These are phyloP conservation scores for Polyplosphaeria fusca DNA, from an alignment of 495 filamentous ascomycete genomes.

Conservation along the genomic window DNA sequence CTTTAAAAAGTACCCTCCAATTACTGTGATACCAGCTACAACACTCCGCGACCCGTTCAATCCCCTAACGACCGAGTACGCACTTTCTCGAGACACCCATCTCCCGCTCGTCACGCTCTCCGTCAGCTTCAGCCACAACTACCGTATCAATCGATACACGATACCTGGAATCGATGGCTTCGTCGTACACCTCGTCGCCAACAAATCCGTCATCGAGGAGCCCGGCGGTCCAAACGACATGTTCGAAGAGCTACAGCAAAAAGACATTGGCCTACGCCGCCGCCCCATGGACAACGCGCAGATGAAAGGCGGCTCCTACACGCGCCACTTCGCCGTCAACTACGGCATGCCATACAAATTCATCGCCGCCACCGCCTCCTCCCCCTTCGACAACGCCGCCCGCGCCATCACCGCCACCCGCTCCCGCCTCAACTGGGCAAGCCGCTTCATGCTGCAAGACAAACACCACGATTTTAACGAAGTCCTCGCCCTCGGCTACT, in stretches of 20 bases:
- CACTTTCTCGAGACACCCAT: slow-evolving; percentile 22
- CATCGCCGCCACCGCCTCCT: slow-evolving; percentile 63
- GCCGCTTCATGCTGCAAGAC: slow-evolving; percentile 43
- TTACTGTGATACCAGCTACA: slow-evolving; percentile 42
- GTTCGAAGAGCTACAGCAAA: slow-evolving; percentile 57
- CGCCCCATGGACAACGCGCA: neutral
- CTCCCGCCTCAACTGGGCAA: slow-evolving; percentile 65
- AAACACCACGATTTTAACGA: slow-evolving; percentile 62
- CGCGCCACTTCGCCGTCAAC: slow-evolving; percentile 68
- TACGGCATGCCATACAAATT: slow-evolving; percentile 87
- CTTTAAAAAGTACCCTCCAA: slow-evolving; percentile 43
- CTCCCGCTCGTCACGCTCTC: slow-evolving; percentile 42
- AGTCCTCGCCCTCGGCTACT: slow-evolving; percentile 69
- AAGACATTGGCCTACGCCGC: slow-evolving; percentile 47
- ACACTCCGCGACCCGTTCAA: slow-evolving; percentile 41
- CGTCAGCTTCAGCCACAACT: slow-evolving; percentile 38
- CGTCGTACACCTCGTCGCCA: slow-evolving; percentile 62
- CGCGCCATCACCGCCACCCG: slow-evolving; percentile 54
- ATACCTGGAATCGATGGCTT: slow-evolving; percentile 50
- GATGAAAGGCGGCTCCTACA: slow-evolving; percentile 47
- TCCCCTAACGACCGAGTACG: slow-evolving; percentile 22
- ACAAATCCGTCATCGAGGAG: slow-evolving; percentile 47
- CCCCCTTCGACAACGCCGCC: slow-evolving; percentile 60
- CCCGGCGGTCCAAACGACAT: slow-evolving; percentile 60
- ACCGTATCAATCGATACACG: slow-evolving; percentile 38